phyloP scores from a whole-genome alignment of 1,284 basidiomycete genomes.

The Trichosporon sp. region DNA sequence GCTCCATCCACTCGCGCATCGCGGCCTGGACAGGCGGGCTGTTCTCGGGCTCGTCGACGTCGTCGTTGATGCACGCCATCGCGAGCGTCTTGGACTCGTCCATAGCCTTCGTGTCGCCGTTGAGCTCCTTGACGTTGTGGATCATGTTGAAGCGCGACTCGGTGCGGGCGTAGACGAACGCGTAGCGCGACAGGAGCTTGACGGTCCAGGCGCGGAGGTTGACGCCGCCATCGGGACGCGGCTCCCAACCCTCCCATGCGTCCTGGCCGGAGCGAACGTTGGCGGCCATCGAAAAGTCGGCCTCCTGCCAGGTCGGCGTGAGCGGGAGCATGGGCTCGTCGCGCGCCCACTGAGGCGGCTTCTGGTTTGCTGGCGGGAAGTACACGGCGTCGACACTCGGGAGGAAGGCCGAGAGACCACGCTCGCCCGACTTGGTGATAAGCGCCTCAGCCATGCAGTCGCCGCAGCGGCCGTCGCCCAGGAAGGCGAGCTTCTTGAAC shows the following conservation, averaged over 20 bases:
- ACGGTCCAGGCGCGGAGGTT: constrained; percentile 31
- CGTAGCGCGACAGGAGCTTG: constrained; percentile 39
- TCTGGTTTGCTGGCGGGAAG: constrained; percentile 12
- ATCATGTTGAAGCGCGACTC: constrained; percentile 28
- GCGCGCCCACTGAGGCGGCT: constrained; percentile 21
- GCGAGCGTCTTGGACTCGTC: constrained; percentile 19
- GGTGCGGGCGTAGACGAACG: constrained; percentile 30
- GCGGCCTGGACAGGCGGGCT: constrained; percentile 22
- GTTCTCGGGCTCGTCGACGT: constrained; percentile 12
- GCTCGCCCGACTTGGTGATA: constrained; percentile 32
- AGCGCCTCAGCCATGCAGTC: constrained; percentile 45
- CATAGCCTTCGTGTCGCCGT: constrained; percentile 13
- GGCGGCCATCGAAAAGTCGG: constrained; percentile 22
- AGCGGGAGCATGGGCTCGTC: constrained; percentile 33
- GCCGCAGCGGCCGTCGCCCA: constrained; percentile 32
- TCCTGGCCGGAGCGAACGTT: constrained; percentile 35
- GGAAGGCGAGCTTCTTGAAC: constrained; percentile 39
- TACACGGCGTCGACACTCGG: constrained; percentile 24
- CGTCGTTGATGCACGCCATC: constrained; percentile 39
- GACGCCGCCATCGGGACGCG: constrained; percentile 22
- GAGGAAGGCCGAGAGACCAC: constrained; percentile 42
- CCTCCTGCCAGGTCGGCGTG: constrained; percentile 24
- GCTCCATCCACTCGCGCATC: constrained; percentile 23
- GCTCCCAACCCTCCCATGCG: constrained; percentile 22
- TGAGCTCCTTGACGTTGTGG: constrained; percentile 19